Conservation (phyloP, 768 basidiomycete species). For the Lyophyllum semitale region DNA sequence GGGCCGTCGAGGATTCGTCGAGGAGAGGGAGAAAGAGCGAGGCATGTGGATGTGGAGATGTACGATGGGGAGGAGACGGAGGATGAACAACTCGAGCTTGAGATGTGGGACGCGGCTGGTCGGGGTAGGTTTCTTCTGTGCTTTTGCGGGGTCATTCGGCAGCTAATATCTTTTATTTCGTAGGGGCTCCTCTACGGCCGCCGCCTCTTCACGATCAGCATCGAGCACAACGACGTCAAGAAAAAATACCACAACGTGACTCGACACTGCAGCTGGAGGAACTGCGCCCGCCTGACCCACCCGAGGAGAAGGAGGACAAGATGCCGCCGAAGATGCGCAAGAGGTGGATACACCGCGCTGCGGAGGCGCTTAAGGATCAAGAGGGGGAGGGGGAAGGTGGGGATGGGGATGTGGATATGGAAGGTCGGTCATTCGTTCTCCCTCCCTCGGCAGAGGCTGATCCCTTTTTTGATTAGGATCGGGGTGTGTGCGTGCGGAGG, state of each 20-base stretch:
- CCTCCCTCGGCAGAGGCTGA: too few species aligned
- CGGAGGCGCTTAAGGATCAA: slow-evolving; percentile 24
- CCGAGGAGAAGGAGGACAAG: slow-evolving; percentile 30
- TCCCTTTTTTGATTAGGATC: too few species aligned
- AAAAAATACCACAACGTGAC: neutral
- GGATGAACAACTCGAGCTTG: neutral
- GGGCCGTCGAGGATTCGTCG: slow-evolving; percentile 1
- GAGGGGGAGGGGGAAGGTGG: slow-evolving; percentile 3
- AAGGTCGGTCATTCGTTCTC: too few species aligned
- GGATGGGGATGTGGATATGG: neutral
- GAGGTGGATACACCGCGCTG: slow-evolving; percentile 37
- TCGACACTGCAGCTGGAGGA: neutral
- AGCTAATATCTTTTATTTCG: neutral
- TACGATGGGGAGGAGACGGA: slow-evolving; percentile 10
- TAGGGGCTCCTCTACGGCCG: neutral
- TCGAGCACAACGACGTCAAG: neutral
- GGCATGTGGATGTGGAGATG: slow-evolving; percentile 8
- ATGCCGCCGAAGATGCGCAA: slow-evolving; percentile 72
- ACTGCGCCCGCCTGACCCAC: slow-evolving; percentile 7
- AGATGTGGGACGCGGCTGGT: neutral
- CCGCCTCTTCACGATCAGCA: neutral
- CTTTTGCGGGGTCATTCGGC: neutral
- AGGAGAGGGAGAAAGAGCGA: slow-evolving; percentile 15
- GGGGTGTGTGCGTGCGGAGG: too few species aligned
- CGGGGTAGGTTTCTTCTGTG: neutral